Base-by-base conservation (phyloP, 148 eudicot genomes). In the Rhododendron ferrugineum region DNA sequence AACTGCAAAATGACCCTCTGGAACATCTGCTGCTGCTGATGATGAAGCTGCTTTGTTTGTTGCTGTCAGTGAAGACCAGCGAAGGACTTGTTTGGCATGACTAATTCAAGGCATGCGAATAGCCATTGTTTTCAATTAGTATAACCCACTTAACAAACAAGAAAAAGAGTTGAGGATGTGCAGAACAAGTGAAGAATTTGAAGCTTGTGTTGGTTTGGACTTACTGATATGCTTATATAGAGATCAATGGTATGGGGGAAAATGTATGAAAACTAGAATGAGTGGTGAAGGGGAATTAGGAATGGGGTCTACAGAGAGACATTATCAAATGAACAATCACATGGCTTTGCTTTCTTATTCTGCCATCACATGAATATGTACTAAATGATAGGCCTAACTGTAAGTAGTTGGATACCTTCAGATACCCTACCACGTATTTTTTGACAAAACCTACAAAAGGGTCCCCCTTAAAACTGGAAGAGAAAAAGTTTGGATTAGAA, bases 1-100 rank as follows among this genome's bases (percentile, higher is more conserved):
- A 40, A 93, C 92, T 9, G 90, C 92, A 79, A 91, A 64, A 82
- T 90, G 88, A 1, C 95, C 93, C 82, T 91, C 85, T 75, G 80
- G 81, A 54, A 84, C 46, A 73, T 30, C 85, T 83, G 28, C 3
- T 15, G 28, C 3, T 15, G 79, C 47, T 11, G 79, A 47, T 18
- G 32, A 11, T 85, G 79, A 77, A 23, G 52, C 73, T 58, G 79
- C 30, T 47, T 64, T 76, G 42, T 68, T 60, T 73, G 81, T 72
- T 14, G 6, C 46, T 37, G n/a, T 34, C n/a, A 16, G 40, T n/a
- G 47, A 76, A 83, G 82, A 70, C 56, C 80, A 58, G 37, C 86
- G 60, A 32, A 52, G 64, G 37, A 32, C n/a, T 52, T 80, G 68
- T 22, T 80, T 80, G 42, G 66, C 64, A 32, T 30, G 68, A 40